A percentile compares a stretch with the other conserved stretches of the same genome.
phyloP scores from a whole-genome alignment of 139 green algal genomes.

The Coelastrella sp. region DNA sequence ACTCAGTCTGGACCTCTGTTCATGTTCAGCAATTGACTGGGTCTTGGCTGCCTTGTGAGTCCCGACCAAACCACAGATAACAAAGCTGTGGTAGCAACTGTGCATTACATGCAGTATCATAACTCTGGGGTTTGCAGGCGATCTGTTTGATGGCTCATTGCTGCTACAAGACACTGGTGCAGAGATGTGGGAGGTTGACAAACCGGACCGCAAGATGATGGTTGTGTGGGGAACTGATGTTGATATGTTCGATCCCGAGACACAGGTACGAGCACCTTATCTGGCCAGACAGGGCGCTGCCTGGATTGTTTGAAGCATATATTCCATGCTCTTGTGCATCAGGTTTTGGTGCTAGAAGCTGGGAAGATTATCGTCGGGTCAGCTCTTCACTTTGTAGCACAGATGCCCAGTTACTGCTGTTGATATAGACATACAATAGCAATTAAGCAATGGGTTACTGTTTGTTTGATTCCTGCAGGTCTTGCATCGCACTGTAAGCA shows the following conservation, averaged over 20 bases:
- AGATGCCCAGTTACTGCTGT: too few species aligned
- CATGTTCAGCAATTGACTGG: too few species aligned
- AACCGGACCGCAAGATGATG: conserved; percentile 56
- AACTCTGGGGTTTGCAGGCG: conserved; percentile 25
- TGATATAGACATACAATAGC: too few species aligned
- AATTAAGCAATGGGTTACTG: not conserved
- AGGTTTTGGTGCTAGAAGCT: too few species aligned
- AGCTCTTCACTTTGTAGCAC: too few species aligned
- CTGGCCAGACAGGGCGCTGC: not conserved
- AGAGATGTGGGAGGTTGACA: conserved; percentile 70
- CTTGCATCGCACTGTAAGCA: conserved; percentile 60
- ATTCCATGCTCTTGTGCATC: not conserved
- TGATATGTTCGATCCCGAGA: conserved; percentile 72
- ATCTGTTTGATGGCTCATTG: conserved; percentile 67
- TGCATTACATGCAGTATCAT: too few species aligned
- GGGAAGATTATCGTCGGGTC: too few species aligned
- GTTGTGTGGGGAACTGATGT: conserved; percentile 74
- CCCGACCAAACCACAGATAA: too few species aligned
- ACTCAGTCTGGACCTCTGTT: too few species aligned
- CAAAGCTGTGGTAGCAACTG: too few species aligned
- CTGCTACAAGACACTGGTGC: conserved; percentile 54
- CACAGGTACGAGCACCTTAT: conserved; percentile 55
- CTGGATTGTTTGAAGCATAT: not conserved
- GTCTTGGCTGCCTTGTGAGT: too few species aligned
- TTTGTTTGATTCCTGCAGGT: conserved; percentile 44